Evolutionary conservation across 306 rosid species (phyloP).

Genomic region (Medicago lupulina): DNA sequence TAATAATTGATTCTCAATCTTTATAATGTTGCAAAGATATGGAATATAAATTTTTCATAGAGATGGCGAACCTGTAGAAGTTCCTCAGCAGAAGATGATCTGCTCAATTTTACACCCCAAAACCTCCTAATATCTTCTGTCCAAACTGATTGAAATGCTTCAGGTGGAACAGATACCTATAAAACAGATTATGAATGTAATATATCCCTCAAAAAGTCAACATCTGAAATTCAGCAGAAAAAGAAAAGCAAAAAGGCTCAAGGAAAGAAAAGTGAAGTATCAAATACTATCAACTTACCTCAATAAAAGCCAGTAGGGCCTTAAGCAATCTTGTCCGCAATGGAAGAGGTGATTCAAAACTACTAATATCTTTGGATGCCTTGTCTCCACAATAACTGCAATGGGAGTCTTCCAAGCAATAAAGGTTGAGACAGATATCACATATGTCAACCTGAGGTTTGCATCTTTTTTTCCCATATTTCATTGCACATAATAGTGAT

Average conservation of each 20-base stretch:
- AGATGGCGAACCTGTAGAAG: constrained; percentile 68
- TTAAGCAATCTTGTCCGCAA: constrained; percentile 75
- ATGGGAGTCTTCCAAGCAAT: constrained; percentile 73
- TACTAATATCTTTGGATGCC: constrained; percentile 48
- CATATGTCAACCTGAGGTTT: constrained; percentile 68
- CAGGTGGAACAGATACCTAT: constrained; percentile 76
- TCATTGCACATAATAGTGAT: constrained; percentile 63
- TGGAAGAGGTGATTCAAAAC: constrained; percentile 72
- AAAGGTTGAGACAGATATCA: constrained; percentile 66
- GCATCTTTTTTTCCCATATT: constrained; percentile 77
- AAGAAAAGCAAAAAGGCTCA: background rate
- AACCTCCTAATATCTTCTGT: constrained; percentile 62
- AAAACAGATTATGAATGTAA: constrained; percentile 36
- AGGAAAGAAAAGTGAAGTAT: background rate
- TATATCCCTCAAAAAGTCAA: background rate
- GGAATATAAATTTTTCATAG: constrained; percentile 7
- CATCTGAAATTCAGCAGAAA: constrained; percentile 20
- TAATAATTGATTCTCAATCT: background rate
- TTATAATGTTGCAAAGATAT: constrained; percentile 20
- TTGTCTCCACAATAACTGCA: constrained; percentile 71
- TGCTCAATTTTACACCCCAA: constrained; percentile 79
- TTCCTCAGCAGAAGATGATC: constrained; percentile 70
- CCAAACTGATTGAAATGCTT: constrained; percentile 83
- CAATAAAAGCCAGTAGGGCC: constrained; percentile 70
- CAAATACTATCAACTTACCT: constrained; percentile 62